Evolutionary conservation across 805 yeast species (phyloP).

Genomic region (Kazachstania africana): DNA sequence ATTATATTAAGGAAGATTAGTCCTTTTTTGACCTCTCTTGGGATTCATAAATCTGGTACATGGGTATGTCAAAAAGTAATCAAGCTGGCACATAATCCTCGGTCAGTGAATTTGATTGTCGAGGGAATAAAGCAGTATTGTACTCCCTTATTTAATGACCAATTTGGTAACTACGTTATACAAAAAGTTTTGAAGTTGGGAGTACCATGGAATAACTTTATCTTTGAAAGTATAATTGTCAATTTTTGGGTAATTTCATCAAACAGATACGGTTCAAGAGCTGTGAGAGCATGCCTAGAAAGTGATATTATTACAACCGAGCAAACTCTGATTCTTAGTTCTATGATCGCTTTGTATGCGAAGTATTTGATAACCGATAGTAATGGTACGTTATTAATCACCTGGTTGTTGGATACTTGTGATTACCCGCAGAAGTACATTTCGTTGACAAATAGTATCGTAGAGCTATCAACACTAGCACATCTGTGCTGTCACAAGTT

Average conservation of each 20-base stretch:
- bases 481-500: slow-evolving; percentile 67
- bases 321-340: slow-evolving; percentile 61
- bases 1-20: slow-evolving; percentile 68
- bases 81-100: slow-evolving; percentile 50
- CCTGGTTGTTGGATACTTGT: slow-evolving; percentile 91
- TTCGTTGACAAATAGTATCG: slow-evolving; percentile 49
- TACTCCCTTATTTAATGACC: slow-evolving; percentile 81
- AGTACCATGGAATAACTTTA: slow-evolving; percentile 77
- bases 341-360: slow-evolving; percentile 65
- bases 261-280: slow-evolving; percentile 91
- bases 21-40: slow-evolving; percentile 78
- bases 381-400: slow-evolving; percentile 80
- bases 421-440: slow-evolving; percentile 50
- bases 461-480: slow-evolving; percentile 51
- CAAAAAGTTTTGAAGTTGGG: slow-evolving; percentile 91
- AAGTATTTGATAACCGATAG: slow-evolving; percentile 69
- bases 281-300: slow-evolving; percentile 86
- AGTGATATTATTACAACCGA: slow-evolving; percentile 50
- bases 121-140: slow-evolving; percentile 67
- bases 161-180: slow-evolving; percentile 93
- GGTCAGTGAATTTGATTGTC: slow-evolving; percentile 54
- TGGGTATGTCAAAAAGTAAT: slow-evolving; percentile 98
- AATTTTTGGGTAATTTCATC: slow-evolving; percentile 71
- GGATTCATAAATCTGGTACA: slow-evolving; percentile 94
- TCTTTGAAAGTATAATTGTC: slow-evolving; percentile 69